Conservation (phyloP, 768 basidiomycete genomes). For the Russula sp. region DNA sequence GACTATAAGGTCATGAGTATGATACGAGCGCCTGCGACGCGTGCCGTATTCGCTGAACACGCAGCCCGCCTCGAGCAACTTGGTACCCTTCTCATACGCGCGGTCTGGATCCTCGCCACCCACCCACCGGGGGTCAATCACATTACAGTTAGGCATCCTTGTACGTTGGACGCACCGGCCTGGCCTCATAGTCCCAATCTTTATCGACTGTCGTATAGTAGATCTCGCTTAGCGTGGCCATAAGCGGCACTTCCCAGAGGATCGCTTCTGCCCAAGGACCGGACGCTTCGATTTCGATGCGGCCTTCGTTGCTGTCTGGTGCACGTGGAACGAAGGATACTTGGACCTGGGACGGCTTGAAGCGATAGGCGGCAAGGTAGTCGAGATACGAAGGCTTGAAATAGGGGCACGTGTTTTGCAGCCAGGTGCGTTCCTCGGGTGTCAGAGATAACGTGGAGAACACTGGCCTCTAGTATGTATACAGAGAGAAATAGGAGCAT, state of each 20-base stretch:
- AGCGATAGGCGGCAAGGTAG: slow-evolving; percentile 67
- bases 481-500: background rate
- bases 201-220: slow-evolving; percentile 74
- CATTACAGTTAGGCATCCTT: background rate
- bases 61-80: slow-evolving; percentile 62
- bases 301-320: slow-evolving; percentile 44
- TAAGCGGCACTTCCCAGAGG: slow-evolving; percentile 93
- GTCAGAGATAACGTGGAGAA: slow-evolving; percentile 65
- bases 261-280: slow-evolving; percentile 85
- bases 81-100: slow-evolving; percentile 68
- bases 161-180: slow-evolving; percentile 50
- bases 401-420: slow-evolving; percentile 68
- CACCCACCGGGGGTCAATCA: background rate
- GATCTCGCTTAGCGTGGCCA: slow-evolving; percentile 87
- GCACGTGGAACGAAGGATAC: slow-evolving; percentile 56
- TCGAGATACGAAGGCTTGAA: slow-evolving; percentile 70
- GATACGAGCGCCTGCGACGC: slow-evolving; percentile 69
- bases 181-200: slow-evolving; percentile 86
- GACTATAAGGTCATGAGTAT: slow-evolving; percentile 76
- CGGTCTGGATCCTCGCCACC: slow-evolving; percentile 45
- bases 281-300: slow-evolving; percentile 64
- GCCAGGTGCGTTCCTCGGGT: slow-evolving; percentile 61
- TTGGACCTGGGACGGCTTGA: slow-evolving; percentile 69
- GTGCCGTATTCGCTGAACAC: slow-evolving; percentile 86
- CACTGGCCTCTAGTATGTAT: slow-evolving; percentile 44